These are phyloP conservation scores for Anthracocystis walkeri DNA, from an alignment of 1,284 basidiomycete species.

Conservation along the genomic window DNA sequence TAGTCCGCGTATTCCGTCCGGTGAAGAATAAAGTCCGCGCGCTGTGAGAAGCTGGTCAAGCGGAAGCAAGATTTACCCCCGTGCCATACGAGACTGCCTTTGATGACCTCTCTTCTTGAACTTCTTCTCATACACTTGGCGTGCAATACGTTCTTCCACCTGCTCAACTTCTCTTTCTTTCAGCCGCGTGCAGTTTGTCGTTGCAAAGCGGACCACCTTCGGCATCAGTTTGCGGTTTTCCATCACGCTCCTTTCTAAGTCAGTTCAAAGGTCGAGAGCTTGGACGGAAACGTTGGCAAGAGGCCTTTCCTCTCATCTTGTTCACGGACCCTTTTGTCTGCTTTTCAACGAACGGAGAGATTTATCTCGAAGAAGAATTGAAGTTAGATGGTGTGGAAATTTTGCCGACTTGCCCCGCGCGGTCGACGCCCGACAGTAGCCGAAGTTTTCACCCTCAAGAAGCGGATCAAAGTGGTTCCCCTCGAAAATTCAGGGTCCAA, in stretches of 20 bases:
- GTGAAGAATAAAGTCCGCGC: neutral
- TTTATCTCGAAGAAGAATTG: slow-evolving; percentile 9
- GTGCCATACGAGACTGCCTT: neutral
- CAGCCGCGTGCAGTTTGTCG: no score
- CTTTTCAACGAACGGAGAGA: no score
- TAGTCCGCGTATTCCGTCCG: slow-evolving; percentile 45
- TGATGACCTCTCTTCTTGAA: neutral
- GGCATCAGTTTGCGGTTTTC: no score
- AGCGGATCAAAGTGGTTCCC: slow-evolving; percentile 25
- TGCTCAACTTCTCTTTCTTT: no score
- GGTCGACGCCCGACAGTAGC: slow-evolving; percentile 21
- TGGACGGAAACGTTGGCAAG: no score
- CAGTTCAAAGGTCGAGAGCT: no score
- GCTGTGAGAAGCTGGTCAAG: neutral
- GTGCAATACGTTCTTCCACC: no score
- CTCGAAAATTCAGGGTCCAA: slow-evolving; percentile 6
- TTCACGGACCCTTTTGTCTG: no score
- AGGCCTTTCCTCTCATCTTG: no score
- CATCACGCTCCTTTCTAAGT: no score
- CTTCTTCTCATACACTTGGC: neutral
- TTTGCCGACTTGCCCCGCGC: slow-evolving; percentile 8
- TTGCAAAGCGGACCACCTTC: no score
- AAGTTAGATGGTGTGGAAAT: neutral
- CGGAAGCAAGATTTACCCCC: slow-evolving; percentile 30
- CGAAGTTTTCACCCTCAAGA: neutral